Evolutionary conservation across 164 flowering plant genomes (phyloP).

Genomic region (Chloranthus sessilifolius): DNA sequence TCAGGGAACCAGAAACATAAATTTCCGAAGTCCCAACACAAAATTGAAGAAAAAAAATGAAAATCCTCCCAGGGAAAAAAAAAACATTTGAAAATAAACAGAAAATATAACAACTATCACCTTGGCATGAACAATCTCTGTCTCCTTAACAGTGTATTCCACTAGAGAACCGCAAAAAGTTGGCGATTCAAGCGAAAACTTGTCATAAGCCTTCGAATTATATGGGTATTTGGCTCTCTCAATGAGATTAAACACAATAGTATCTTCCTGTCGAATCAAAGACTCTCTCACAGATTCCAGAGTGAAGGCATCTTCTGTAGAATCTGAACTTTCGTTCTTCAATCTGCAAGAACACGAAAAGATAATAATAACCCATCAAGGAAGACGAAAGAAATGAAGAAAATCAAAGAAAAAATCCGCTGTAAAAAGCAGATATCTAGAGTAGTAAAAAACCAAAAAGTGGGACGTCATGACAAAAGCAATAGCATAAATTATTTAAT

Average conservation of each 20-base stretch:
- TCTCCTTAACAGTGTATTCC: constrained; percentile 39
- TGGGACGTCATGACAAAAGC: too few relatives aligned
- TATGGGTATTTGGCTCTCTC: constrained; percentile 63
- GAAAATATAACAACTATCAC: constrained; percentile 19
- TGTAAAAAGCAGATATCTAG: too few relatives aligned
- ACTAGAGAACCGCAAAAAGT: constrained; percentile 42
- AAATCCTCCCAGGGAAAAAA: not conserved
- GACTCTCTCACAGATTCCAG: constrained; percentile 51
- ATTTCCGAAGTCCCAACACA: too few relatives aligned
- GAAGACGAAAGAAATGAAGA: not conserved
- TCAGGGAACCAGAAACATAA: too few relatives aligned
- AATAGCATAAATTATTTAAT: too few relatives aligned
- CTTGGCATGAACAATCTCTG: constrained; percentile 65
- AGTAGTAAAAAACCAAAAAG: too few relatives aligned
- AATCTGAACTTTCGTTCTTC: not conserved
- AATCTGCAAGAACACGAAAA: not conserved
- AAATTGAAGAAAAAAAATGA: not conserved
- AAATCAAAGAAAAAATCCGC: too few relatives aligned
- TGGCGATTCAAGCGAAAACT: constrained; percentile 8
- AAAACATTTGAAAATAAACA: constrained; percentile 1
- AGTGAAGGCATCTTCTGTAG: constrained; percentile 15
- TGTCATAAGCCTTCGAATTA: constrained; percentile 46
- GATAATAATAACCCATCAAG: constrained; percentile 6
- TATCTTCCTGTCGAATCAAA: constrained; percentile 71
- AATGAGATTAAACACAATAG: constrained; percentile 60